Conservation (phyloP, 352 stramenopile genomes). For the Blastocystis sp. region DNA sequence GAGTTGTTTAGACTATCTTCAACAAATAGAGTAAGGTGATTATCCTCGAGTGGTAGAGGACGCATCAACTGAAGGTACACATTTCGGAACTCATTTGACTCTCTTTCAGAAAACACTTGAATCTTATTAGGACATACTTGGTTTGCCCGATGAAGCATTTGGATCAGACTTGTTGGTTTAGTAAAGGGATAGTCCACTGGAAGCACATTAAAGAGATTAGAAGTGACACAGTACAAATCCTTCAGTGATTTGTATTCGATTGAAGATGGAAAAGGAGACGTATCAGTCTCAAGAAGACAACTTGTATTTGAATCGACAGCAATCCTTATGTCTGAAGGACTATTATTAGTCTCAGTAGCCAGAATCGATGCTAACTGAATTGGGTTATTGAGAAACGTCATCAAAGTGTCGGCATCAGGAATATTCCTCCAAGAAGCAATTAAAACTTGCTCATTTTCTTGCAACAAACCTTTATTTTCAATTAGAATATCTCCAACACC, state of each 20-base stretch:
- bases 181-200: not conserved
- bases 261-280: not conserved
- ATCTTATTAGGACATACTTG: not conserved
- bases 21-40: no score
- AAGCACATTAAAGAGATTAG: not conserved
- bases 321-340: not conserved
- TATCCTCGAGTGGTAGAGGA: no score
- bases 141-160: not conserved
- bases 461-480: not conserved
- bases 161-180: not conserved
- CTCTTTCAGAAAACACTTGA: not conserved
- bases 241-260: not conserved
- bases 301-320: not conserved
- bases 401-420: not conserved
- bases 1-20: no score
- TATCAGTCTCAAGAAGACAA: not conserved
- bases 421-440: conserved; percentile 29
- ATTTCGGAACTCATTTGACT: not conserved
- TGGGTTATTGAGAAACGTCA: not conserved
- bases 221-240: not conserved
- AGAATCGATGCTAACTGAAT: not conserved
- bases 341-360: not conserved
- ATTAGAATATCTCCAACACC: not conserved
- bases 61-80: not conserved
- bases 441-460: not conserved